Base-by-base conservation (phyloP, 1,139 yeast genomes). In the Pichia sp. region DNA sequence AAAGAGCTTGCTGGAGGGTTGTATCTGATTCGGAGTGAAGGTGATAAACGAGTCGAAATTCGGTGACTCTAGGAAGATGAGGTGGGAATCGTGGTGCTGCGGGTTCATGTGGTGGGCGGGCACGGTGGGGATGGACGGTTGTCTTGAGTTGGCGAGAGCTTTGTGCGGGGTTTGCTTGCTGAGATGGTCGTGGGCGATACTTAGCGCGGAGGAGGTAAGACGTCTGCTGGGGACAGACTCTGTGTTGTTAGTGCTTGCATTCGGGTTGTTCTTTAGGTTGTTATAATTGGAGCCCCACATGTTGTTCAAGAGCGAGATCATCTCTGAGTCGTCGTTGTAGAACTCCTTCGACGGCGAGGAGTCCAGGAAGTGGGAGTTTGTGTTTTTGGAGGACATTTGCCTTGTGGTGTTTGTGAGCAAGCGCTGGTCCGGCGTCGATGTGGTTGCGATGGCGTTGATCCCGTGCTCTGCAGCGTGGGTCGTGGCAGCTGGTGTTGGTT, bases 1-100 rank as follows among this genome's bases (percentile, higher is more conserved):
- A 27, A 51, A 30, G 6, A 40, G 33, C 12, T 33, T 47, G n/a
- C 30, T 51, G 5, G 51, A 41, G 5, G 51, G 51, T 12, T 52
- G 58, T 2, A 50, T 49, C 7, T 45, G 49, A 16, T 41, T 56
- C 16, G 59, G 53, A 16, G 61, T 47, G 31, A 49, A 56, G n/a
- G 45, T 49, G 16, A 52, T 31, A 29, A 55, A 56, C 1, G 51
- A 44, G 31, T 52, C 50, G 46, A 52, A 52, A 16, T 54, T 51
- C 20, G 58, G 57, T 12, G 55, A 52, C 17, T 55, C 53, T 4
- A 42, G 44, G 40, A 30, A 46, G 29, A 43, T 49, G 17, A 38
- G 34, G 27, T 49, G 51, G 14, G 31, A 36, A 14, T 51, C 49
- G 17, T 8, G 20, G 10, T 44, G 49, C 20, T 41, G 46, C 24